Base-by-base conservation (phyloP, 495 filamentous ascomycete genomes). In the Mycothermus thermophilus region DNA sequence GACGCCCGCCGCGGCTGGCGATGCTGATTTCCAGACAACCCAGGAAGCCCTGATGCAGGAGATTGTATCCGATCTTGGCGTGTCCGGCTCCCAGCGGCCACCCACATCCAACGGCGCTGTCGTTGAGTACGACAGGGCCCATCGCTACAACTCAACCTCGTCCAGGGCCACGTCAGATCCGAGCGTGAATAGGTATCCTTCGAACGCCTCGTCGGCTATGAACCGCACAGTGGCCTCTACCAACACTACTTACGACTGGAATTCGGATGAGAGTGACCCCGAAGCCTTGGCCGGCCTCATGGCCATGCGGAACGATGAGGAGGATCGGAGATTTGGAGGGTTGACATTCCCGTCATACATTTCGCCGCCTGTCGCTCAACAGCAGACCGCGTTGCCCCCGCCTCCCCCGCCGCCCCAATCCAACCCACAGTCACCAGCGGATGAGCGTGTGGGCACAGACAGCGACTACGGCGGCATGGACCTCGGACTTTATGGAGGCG, bases 281-380 rank as follows among this genome's bases (percentile, higher is more conserved):
- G 90, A 99, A 55, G 88, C 83, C 17, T 80, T 80, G 14, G 83
- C 82, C 17, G 90, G 90, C 1, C 59, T 92, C 12, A 74, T 77
- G 43, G 85, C 86, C 47, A 70, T 97, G 69, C 77, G 73, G 22
- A 72, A 83, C 57, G 90, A 94, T 34, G 75, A 86, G 55, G 76
- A 94, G 49, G 85, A 94, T 29, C 74, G 79, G 13, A 62, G 69
- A 27, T 73, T 75, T 35, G 75, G 31, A 38, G 63, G 48, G 51
- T 45, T 46, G 33, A 49, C 35, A 38, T 52, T 51, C 28, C 40
- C 51, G 5, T 21, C 37, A 6, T 53, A 49, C 28, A 35, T 41
- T 27, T 50, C 53, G 14, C 33, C 38, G n/a, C 34, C 24, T 23
- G 40, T 28, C 28, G 13, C 33, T 3, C 25, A 32, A 16, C 27